phyloP scores from a whole-genome alignment of 768 basidiomycete species.

The Kwoniella bestiolae region DNA sequence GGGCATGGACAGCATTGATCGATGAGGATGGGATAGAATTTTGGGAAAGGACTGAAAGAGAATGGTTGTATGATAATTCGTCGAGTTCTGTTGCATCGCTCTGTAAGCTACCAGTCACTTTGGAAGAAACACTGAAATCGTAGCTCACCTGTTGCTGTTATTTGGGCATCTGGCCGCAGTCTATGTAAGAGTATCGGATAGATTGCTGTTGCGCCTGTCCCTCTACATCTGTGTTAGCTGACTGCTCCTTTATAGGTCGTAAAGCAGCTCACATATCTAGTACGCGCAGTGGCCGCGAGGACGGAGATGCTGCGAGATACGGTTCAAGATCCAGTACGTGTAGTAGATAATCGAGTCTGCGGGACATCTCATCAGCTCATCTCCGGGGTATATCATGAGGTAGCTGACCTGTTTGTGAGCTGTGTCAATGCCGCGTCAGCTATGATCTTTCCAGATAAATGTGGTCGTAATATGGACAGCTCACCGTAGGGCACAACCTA shows the following conservation, averaged over 20 bases:
- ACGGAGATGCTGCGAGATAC: slow-evolving; percentile 69
- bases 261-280: slow-evolving; percentile 68
- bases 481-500: slow-evolving; percentile 84
- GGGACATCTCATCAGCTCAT: slow-evolving; percentile 1
- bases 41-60: slow-evolving; percentile 64
- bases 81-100: slow-evolving; percentile 68
- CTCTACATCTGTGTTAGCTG: slow-evolving; percentile 60
- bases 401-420: slow-evolving; percentile 49
- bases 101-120: neutral
- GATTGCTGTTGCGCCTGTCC: slow-evolving; percentile 88
- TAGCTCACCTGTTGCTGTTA: slow-evolving; percentile 40
- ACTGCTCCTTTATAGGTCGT: neutral
- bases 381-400: neutral
- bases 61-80: slow-evolving; percentile 64
- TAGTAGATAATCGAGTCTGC: slow-evolving; percentile 86
- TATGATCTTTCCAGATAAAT: neutral
- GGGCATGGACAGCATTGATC: slow-evolving; percentile 61
- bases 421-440: slow-evolving; percentile 3
- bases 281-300: slow-evolving; percentile 50
- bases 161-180: slow-evolving; percentile 30
- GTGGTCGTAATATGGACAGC: slow-evolving; percentile 35
- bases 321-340: slow-evolving; percentile 48
- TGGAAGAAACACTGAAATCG: too few relatives aligned
- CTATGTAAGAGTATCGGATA: slow-evolving; percentile 70
- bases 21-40: slow-evolving; percentile 65